phyloP scores from a whole-genome alignment of 371 early-diverging fungal genomes.

The Saksenaea oblongispora region DNA sequence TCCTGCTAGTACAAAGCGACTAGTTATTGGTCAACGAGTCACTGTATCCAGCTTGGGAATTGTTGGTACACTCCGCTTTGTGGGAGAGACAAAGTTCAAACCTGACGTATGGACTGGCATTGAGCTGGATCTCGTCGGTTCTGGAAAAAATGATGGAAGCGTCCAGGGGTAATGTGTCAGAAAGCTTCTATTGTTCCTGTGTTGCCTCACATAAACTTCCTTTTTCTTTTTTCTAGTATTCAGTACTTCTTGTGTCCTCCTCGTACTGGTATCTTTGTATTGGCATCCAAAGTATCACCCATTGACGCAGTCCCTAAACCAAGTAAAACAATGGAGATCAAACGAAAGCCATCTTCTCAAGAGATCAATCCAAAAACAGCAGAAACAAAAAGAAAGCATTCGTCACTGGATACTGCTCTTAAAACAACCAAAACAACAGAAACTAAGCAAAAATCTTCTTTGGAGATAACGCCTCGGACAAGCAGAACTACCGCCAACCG shows the following conservation, averaged over 20 bases:
- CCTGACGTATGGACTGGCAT: slow-evolving; percentile 80
- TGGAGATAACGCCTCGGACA: not conserved
- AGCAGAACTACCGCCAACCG: slow-evolving; percentile 5
- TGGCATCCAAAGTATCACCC: slow-evolving; percentile 51
- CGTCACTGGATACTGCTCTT: not conserved
- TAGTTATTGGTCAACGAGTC: not conserved
- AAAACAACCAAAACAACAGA: slow-evolving; percentile 6
- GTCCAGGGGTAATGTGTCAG: slow-evolving; percentile 3
- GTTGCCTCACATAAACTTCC: slow-evolving; percentile 1
- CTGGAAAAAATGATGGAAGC: slow-evolving; percentile 76
- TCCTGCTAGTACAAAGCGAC: not conserved
- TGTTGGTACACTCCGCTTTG: slow-evolving; percentile 62
- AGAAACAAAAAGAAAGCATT: not conserved
- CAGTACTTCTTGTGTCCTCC: slow-evolving; percentile 69
- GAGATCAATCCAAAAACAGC: not conserved
- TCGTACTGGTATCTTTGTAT: slow-evolving; percentile 71
- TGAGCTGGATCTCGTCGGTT: slow-evolving; percentile 64
- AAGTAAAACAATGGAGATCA: not conserved
- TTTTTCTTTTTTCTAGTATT: slow-evolving; percentile 32
- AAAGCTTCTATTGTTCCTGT: not conserved
- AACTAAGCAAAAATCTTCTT: not conserved
- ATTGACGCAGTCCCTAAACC: not conserved
- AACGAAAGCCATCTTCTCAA: not conserved
- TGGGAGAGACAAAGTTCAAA: slow-evolving; percentile 70
- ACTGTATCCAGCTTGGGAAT: not conserved